These are phyloP conservation scores for Xylaria sp. DNA, from an alignment of 2,329 filamentous ascomycete species.

Conservation along the genomic window DNA sequence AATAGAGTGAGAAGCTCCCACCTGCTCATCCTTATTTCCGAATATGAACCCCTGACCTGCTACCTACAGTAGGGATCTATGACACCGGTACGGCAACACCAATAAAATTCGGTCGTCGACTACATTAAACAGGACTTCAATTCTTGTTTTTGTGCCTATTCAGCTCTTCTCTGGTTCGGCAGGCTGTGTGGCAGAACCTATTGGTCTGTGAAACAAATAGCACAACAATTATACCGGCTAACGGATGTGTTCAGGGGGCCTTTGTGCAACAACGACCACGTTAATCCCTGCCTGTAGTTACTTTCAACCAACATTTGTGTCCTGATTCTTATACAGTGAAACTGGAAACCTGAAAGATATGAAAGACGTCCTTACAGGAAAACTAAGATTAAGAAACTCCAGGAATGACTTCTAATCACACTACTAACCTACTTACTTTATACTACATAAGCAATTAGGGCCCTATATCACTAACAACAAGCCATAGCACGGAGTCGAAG, in stretches of 20 bases:
- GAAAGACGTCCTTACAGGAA: not conserved
- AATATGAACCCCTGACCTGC: not conserved
- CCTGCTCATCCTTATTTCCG: not conserved
- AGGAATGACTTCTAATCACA: not conserved
- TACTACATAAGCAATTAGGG: not conserved
- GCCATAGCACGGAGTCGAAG: not conserved
- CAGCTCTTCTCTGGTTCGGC: not conserved
- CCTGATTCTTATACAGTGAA: not conserved
- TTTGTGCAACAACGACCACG: not conserved
- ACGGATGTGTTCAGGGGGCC: not conserved
- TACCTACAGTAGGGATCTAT: too few species aligned
- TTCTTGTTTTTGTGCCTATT: not conserved
- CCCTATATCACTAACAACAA: not conserved
- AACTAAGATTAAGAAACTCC: not conserved
- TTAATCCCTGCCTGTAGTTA: not conserved
- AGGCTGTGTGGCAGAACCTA: not conserved
- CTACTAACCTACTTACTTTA: not conserved
- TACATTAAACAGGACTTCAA: not conserved
- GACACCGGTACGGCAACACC: not conserved
- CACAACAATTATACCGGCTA: not conserved
- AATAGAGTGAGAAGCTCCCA: not conserved
- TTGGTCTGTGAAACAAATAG: not conserved
- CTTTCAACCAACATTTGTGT: not conserved
- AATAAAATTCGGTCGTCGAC: not conserved
- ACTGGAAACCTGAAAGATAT: not conserved